These are phyloP conservation scores for Iodosphaeria phyllophila DNA, from an alignment of 2,329 filamentous ascomycete species.

Conservation along the genomic window DNA sequence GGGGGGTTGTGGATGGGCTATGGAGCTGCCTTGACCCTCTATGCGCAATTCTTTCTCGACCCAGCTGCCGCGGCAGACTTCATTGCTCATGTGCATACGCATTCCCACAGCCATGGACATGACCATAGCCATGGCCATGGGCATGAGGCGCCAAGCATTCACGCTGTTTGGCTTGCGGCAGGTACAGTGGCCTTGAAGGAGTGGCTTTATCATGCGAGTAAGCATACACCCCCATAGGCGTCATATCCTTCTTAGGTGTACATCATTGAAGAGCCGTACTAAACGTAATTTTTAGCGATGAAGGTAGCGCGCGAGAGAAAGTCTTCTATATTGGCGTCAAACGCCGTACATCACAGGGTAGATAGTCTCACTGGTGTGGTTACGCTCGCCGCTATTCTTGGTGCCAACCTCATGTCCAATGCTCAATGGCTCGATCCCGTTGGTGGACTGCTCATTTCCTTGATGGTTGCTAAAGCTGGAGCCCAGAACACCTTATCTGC, in stretches of 20 bases:
- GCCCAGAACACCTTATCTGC: constrained; percentile 69
- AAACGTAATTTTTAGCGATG: constrained; percentile 44
- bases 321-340: constrained; percentile 87
- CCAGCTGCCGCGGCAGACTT: constrained; percentile 31
- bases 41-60: constrained; percentile 56
- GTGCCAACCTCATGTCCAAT: constrained; percentile 69
- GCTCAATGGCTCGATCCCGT: constrained; percentile 90
- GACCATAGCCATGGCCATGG: constrained; percentile 47
- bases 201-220: constrained; percentile 93
- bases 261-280: neutral
- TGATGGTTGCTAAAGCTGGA: constrained; percentile 84
- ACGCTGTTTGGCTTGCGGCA: constrained; percentile 84
- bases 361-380: constrained; percentile 93
- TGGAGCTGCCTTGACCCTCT: constrained; percentile 51
- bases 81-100: constrained; percentile 35
- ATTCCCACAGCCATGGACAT: constrained; percentile 44
- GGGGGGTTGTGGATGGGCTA: constrained; percentile 88
- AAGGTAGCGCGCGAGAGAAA: constrained; percentile 89
- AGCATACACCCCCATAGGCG: constrained; percentile 17
- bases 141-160: constrained; percentile 59
- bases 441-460: constrained; percentile 76
- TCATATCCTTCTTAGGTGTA: no score
- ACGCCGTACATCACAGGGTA: constrained; percentile 89
- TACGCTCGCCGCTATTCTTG: constrained; percentile 72
- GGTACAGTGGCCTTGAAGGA: constrained; percentile 88